phyloP scores from a whole-genome alignment of 1,284 basidiomycete species.

The Sphagnurus paluster region DNA sequence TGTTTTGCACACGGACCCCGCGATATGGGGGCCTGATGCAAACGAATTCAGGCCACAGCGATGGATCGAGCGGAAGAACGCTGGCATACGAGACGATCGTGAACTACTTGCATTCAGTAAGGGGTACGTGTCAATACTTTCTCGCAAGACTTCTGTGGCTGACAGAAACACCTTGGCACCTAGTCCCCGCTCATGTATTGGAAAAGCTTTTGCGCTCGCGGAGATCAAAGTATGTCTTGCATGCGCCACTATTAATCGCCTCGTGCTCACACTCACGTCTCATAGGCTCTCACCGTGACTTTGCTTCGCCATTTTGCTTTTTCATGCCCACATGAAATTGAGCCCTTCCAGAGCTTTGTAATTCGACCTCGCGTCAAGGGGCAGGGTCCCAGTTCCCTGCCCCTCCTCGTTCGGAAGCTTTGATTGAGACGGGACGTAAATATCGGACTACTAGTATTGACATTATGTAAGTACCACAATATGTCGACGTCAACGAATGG shows the following conservation, averaged over 20 bases:
- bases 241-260: not conserved
- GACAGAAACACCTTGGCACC: conserved; percentile 7
- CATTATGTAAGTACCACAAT: too few species aligned
- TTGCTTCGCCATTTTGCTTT: conserved; percentile 55
- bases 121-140: conserved; percentile 40
- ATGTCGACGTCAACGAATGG: too few species aligned
- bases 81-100: conserved; percentile 31
- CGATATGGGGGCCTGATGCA: conserved; percentile 59
- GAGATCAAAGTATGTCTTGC: conserved; percentile 57
- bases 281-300: conserved; percentile 44
- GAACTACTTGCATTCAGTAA: conserved; percentile 57
- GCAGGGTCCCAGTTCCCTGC: conserved; percentile 51
- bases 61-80: conserved; percentile 46
- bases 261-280: not conserved
- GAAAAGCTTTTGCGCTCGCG: conserved; percentile 50
- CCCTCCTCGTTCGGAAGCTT: conserved; percentile 46
- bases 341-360: conserved; percentile 62
- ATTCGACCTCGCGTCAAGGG: conserved; percentile 56
- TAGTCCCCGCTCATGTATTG: conserved; percentile 59
- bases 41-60: conserved; percentile 55
- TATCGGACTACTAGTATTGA: too few species aligned
- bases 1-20: conserved; percentile 52
- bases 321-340: conserved; percentile 47
- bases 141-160: not conserved
- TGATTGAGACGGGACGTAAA: conserved; percentile 14